Evolutionary conservation across 2,329 filamentous ascomycete species (phyloP).

Genomic region (Paecilomyces fulvus): DNA sequence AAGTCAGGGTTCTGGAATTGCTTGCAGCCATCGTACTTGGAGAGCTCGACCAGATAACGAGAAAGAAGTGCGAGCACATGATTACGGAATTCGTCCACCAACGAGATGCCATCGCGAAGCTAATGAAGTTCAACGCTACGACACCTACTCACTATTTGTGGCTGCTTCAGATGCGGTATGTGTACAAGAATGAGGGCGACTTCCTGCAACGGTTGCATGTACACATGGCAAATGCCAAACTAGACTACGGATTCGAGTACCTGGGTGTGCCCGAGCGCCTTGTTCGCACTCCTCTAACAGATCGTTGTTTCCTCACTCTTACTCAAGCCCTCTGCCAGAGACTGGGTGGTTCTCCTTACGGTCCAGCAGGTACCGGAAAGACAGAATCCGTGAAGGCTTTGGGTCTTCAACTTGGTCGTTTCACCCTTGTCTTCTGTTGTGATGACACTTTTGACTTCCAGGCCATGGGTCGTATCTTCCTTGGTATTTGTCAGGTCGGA

Average conservation of each 20-base stretch:
- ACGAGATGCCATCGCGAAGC: constrained; percentile 81
- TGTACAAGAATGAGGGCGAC: constrained; percentile 75
- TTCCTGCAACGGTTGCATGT: constrained; percentile 74
- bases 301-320: constrained; percentile 95
- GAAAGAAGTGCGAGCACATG: constrained; percentile 96
- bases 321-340: constrained; percentile 93
- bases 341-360: constrained; percentile 93
- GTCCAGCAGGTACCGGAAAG: constrained; percentile 95
- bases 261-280: constrained; percentile 92
- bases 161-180: constrained; percentile 95
- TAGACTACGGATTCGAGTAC: constrained; percentile 97
- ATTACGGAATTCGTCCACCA: constrained; percentile 99
- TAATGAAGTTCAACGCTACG: constrained; percentile 66
- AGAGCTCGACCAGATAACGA: constrained; percentile 74
- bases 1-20: constrained; percentile 75
- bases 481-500: constrained; percentile 97
- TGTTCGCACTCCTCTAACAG: constrained; percentile 91
- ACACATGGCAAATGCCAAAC: constrained; percentile 91
- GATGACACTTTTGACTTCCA: constrained; percentile 99
- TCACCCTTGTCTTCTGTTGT: constrained; percentile 98
- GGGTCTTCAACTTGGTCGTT: constrained; percentile 90
- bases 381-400: constrained; percentile 98
- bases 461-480: constrained; percentile 98
- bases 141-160: constrained; percentile 78
- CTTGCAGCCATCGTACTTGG: constrained; percentile 84